Conservation (phyloP, 2,329 filamentous ascomycete species). For the Verticillium albo-atrum region DNA sequence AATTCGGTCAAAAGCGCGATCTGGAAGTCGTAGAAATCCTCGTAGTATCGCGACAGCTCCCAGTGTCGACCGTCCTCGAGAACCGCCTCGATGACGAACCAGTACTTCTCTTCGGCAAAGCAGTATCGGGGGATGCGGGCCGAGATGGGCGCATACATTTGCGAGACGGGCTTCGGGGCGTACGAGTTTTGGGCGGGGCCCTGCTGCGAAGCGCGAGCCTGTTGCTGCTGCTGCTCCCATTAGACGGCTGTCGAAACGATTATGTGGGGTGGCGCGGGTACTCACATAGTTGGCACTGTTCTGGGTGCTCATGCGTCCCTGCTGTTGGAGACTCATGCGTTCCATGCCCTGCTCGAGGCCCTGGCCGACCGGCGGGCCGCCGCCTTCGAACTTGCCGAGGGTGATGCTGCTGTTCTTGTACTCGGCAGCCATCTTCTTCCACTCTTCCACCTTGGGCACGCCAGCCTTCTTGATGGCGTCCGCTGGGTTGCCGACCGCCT, state of each 20-base stretch:
- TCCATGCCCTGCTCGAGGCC: conserved; percentile 68
- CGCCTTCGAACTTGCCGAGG: conserved; percentile 77
- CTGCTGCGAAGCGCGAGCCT: conserved; percentile 20
- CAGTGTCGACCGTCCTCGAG: conserved; percentile 88
- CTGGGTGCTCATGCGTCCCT: conserved; percentile 42
- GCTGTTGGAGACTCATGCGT: conserved; percentile 69
- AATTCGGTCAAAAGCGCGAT: conserved; percentile 91
- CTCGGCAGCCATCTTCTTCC: conserved; percentile 99
- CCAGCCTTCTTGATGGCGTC: conserved; percentile 85
- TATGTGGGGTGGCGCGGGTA: conserved; percentile 4
- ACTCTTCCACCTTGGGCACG: conserved; percentile 93
- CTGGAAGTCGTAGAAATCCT: conserved; percentile 99
- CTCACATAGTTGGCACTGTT: conserved; percentile 46
- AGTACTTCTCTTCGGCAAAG: conserved; percentile 96
- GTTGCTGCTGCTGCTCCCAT: conserved; percentile 19
- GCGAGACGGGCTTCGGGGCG: conserved; percentile 37
- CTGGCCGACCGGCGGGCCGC: conserved; percentile 31
- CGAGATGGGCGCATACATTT: conserved; percentile 69
- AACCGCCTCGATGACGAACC: conserved; percentile 92
- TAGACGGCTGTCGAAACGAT: background rate
- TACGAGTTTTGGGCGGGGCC: conserved; percentile 33
- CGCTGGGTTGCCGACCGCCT: conserved; percentile 73
- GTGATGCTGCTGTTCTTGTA: conserved; percentile 99
- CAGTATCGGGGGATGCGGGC: conserved; percentile 90
- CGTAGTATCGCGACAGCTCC: conserved; percentile 92